Base-by-base conservation (phyloP, 2,329 filamentous ascomycete species). In the Aschersonia sp. region DNA sequence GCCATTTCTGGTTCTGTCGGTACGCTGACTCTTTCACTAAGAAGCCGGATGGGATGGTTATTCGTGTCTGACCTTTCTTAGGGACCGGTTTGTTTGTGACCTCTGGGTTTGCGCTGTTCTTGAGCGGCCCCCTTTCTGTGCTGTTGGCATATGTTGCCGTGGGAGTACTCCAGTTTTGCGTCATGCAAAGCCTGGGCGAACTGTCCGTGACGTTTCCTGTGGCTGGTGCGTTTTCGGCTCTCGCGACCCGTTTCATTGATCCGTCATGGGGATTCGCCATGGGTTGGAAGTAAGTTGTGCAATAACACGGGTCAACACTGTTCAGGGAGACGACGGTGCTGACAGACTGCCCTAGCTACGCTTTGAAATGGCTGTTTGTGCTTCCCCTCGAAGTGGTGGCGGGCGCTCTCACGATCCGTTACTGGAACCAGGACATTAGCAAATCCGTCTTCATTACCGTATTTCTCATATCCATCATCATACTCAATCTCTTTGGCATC, bases 211-310 rank as follows among this genome's bases (percentile, higher is more conserved):
- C 89, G 9, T 95, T 89, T 57, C 91, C 91, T 4, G 84, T 96
- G 30, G 85, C 89, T 30, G 91, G 89, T 48, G 94, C 88, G 3
- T 96, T 96, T 61, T 86, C 88, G 1, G 82, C 87, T 7, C 96
- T 89, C 67, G 92, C 89, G 28, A 95, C 88, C 35, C 80, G 91
- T 20, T 96, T 97, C 58, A 66, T 97, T 29, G 89, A 96, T 59
- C 91, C 89, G 1, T 89, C 89, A 0, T 95, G 87, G 88, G 89
- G 88, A 0, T 94, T 94, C 59, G 86, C 88, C 44, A 94, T 94
- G 85, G 89, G 88, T 10, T 94, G 87, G 88, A 94, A 94, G 74
- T 85, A 63, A 6, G 32, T 38, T 30, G 28, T 9, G 29, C 12
- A 12, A 31, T 12, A 29, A 29, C 3, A 20, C 40, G 5, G 20